These are phyloP conservation scores for Suhomyces bolitotheri DNA, from an alignment of 1,139 yeast genomes.

Conservation along the genomic window DNA sequence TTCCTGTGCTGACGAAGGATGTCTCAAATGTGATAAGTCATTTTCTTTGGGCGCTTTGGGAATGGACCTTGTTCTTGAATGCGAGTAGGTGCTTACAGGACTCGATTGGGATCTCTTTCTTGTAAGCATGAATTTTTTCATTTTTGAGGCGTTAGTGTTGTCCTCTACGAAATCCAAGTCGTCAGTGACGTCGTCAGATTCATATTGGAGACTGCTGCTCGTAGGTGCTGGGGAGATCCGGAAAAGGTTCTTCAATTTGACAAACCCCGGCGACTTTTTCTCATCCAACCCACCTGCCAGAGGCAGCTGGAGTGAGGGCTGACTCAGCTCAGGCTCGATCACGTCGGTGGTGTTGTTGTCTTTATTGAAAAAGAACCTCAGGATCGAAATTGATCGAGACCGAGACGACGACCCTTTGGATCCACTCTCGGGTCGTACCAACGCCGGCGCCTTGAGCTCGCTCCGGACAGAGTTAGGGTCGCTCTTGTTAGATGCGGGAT, in stretches of 20 bases:
- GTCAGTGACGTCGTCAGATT: not conserved
- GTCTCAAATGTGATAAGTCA: no score
- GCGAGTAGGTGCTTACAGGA: slow-evolving; percentile 17
- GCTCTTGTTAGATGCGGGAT: no score
- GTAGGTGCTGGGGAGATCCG: slow-evolving; percentile 13
- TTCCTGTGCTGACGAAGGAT: not conserved
- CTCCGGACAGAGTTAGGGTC: not conserved
- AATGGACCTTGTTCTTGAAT: slow-evolving; percentile 2
- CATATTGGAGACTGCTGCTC: not conserved
- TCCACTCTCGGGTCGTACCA: slow-evolving; percentile 10
- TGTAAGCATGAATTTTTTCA: slow-evolving; percentile 19
- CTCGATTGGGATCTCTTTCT: slow-evolving; percentile 30
- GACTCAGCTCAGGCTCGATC: slow-evolving; percentile 2
- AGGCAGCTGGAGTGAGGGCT: slow-evolving; percentile 8
- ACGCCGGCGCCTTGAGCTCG: slow-evolving; percentile 13
- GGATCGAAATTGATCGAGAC: slow-evolving; percentile 21
- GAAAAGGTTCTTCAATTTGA: slow-evolving; percentile 18
- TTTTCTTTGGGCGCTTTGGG: slow-evolving; percentile 1
- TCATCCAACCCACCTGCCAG: slow-evolving; percentile 11
- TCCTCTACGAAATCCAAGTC: not conserved
- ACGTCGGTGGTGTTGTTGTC: slow-evolving; percentile 11
- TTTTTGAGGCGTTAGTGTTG: slow-evolving; percentile 2
- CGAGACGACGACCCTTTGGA: slow-evolving; percentile 12
- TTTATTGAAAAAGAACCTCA: slow-evolving; percentile 21
- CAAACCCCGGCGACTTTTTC: slow-evolving; percentile 16